Percentiles rank a stretch among this genome's conserved stretches.
These are phyloP conservation scores for Lichenothelia convexa DNA, from an alignment of 495 filamentous ascomycete genomes.

Conservation along the genomic window DNA sequence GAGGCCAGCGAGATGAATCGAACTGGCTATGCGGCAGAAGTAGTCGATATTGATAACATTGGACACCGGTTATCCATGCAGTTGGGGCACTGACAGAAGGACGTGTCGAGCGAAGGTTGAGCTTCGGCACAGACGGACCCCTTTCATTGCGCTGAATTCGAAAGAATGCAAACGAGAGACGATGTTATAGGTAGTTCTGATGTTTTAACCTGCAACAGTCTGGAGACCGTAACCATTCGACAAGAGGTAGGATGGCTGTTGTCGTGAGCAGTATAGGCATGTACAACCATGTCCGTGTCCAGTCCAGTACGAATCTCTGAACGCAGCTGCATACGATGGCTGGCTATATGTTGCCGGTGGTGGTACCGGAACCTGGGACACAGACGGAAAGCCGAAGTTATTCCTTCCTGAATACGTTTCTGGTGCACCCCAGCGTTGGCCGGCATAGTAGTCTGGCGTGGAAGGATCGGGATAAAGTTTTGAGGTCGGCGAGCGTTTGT, in stretches of 20 bases:
- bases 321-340: slow-evolving; percentile 12
- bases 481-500: slow-evolving; percentile 52
- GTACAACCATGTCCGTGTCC: slow-evolving; percentile 27
- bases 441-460: slow-evolving; percentile 26
- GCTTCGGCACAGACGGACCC: no score
- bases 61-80: no score
- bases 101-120: no score
- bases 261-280: slow-evolving; percentile 47
- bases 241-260: slow-evolving; percentile 46
- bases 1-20: no score
- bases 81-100: no score
- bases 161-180: no score
- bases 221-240: slow-evolving; percentile 26
- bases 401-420: slow-evolving; percentile 17
- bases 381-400: slow-evolving; percentile 18
- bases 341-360: slow-evolving; percentile 12
- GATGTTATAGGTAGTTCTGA: no score
- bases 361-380: slow-evolving; percentile 11
- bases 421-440: slow-evolving; percentile 19
- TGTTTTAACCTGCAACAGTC: neutral
- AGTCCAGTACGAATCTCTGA: slow-evolving; percentile 15
- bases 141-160: no score
- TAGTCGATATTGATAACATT: no score
- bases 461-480: slow-evolving; percentile 47
- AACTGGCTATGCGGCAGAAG: no score